Evolutionary conservation across 1,284 basidiomycete genomes (phyloP).

Genomic region (Cryptococcus sp.): DNA sequence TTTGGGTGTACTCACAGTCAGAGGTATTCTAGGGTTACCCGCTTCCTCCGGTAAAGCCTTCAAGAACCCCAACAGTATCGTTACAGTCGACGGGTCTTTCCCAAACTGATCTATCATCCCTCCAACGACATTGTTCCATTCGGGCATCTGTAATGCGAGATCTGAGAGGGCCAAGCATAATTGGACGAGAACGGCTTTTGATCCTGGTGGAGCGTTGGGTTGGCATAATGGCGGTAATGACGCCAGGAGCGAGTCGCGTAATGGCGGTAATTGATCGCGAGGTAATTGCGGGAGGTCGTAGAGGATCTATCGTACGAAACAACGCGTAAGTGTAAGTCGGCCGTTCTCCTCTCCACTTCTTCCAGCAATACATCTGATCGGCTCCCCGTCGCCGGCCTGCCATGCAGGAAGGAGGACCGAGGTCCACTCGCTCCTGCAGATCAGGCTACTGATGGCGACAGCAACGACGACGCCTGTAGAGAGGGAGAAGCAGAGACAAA

Average conservation of each 20-base stretch:
- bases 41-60: conserved; percentile 89
- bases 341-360: too few relatives aligned
- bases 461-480: conserved; percentile 1
- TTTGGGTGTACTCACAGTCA: conserved; percentile 65
- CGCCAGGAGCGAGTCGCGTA: conserved; percentile 83
- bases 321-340: neutral
- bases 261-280: conserved; percentile 66
- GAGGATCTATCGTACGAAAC: conserved; percentile 67
- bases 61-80: conserved; percentile 83
- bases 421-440: neutral
- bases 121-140: conserved; percentile 80
- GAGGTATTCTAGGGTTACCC: conserved; percentile 81
- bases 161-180: conserved; percentile 87
- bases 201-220: conserved; percentile 62
- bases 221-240: conserved; percentile 68
- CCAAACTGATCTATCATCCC: conserved; percentile 86
- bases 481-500: conserved; percentile 12
- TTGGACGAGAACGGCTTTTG: conserved; percentile 84
- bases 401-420: too few relatives aligned
- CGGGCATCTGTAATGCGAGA: conserved; percentile 84
- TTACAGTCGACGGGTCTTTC: conserved; percentile 77
- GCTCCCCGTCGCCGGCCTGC: too few relatives aligned
- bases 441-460: neutral
- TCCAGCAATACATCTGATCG: too few relatives aligned
- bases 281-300: conserved; percentile 94